These are phyloP conservation scores for Aquilaria agallochum DNA, from an alignment of 441 rosid species.

Conservation along the genomic window DNA sequence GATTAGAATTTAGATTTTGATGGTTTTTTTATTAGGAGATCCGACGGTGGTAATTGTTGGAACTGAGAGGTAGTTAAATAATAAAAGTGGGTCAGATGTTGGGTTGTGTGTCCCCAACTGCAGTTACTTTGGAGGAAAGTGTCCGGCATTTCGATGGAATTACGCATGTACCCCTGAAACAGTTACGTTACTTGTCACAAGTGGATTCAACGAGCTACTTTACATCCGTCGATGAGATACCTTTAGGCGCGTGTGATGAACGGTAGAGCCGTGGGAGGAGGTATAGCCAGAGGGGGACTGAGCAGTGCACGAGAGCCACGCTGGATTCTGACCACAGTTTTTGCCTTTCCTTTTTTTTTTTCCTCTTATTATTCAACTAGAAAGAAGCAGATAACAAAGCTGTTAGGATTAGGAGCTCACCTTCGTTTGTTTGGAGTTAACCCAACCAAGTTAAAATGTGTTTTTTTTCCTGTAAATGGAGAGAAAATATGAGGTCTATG, in stretches of 20 bases:
- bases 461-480: too few species aligned
- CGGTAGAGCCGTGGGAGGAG: background rate
- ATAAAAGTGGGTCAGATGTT: slow-evolving; percentile 8
- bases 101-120: slow-evolving; percentile 18
- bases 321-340: background rate
- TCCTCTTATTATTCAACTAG: too few species aligned
- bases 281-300: background rate
- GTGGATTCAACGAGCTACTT: background rate
- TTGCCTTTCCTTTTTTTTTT: too few species aligned
- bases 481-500: too few species aligned
- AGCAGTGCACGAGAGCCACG: slow-evolving; percentile 11
- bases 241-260: slow-evolving; percentile 15
- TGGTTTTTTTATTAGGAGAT: background rate
- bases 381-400: too few species aligned
- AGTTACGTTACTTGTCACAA: background rate
- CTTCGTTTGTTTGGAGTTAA: too few species aligned
- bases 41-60: background rate
- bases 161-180: slow-evolving; percentile 20
- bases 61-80: background rate
- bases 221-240: background rate
- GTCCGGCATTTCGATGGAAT: slow-evolving; percentile 25
- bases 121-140: slow-evolving; percentile 39
- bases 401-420: too few species aligned
- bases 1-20: background rate
- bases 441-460: too few species aligned